A percentile compares a stretch with the other conserved stretches of the same genome.
Conservation (phyloP, 2,329 filamentous ascomycete genomes). For the Raffaelea albimanens region DNA sequence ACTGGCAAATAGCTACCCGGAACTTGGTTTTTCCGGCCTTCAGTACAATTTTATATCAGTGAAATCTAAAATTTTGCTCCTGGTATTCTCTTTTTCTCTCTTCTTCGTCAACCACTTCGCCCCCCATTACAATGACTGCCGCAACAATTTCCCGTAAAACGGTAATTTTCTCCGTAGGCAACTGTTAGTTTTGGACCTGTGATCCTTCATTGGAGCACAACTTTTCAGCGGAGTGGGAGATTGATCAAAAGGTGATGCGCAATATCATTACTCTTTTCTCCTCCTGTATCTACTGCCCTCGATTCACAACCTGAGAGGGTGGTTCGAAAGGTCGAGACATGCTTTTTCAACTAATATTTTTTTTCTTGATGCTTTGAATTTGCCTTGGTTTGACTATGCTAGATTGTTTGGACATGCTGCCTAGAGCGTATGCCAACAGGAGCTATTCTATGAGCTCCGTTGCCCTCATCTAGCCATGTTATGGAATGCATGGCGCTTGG, state of each 20-base stretch:
- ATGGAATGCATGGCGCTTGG: too few species aligned
- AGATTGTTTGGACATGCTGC: too few species aligned
- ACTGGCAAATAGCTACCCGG: slow-evolving; percentile 2
- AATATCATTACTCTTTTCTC: slow-evolving; percentile 24
- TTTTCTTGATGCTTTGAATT: neutral
- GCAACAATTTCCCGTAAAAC: too few species aligned
- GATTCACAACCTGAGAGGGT: slow-evolving; percentile 65
- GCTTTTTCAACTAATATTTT: neutral
- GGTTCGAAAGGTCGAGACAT: slow-evolving; percentile 78
- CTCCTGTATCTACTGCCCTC: slow-evolving; percentile 84
- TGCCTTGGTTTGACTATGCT: neutral
- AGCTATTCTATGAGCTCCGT: too few species aligned
- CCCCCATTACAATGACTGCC: slow-evolving; percentile 26
- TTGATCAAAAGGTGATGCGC: slow-evolving; percentile 19
- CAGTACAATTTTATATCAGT: neutral
- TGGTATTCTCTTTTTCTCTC: slow-evolving; percentile 17
- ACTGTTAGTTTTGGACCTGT: slow-evolving; percentile 6
- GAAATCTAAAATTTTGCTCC: neutral
- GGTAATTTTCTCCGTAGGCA: slow-evolving; percentile 18
- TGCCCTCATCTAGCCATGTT: too few species aligned
- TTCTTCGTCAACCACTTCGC: slow-evolving; percentile 23
- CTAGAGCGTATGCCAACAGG: too few species aligned
- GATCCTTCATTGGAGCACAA: slow-evolving; percentile 45
- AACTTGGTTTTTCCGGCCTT: slow-evolving; percentile 5
- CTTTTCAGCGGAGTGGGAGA: slow-evolving; percentile 53